Conservation (phyloP, 805 yeast genomes). For the Schwanniomyces occidentalis region DNA sequence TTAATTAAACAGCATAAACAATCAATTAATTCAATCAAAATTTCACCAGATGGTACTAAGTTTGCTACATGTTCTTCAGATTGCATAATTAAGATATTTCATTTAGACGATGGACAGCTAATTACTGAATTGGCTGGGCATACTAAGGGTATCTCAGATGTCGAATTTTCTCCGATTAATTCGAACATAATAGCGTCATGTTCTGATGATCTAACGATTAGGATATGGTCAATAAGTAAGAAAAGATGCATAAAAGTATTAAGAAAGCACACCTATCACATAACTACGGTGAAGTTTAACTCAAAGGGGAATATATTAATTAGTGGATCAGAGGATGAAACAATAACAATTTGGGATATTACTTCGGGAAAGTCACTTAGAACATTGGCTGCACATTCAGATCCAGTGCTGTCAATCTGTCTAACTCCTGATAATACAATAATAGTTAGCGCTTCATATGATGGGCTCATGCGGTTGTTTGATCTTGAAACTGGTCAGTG, state of each 20-base stretch:
- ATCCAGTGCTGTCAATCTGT: constrained; percentile 78
- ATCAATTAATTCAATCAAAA: constrained; percentile 46
- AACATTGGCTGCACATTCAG: constrained; percentile 89
- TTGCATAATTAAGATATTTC: constrained; percentile 27
- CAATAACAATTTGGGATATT: constrained; percentile 88
- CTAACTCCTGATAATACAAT: constrained; percentile 78
- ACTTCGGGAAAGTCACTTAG: constrained; percentile 66
- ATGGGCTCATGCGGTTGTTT: constrained; percentile 87
- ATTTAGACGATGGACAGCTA: constrained; percentile 25
- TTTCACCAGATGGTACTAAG: constrained; percentile 59
- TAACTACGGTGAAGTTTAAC: constrained; percentile 69
- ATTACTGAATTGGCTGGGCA: constrained; percentile 54
- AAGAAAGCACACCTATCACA: constrained; percentile 83
- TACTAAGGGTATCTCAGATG: constrained; percentile 66
- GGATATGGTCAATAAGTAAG: constrained; percentile 64
- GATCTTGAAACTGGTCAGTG: constrained; percentile 91
- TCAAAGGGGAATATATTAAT: constrained; percentile 75
- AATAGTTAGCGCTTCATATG: constrained; percentile 83
- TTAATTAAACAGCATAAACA: constrained; percentile 2
- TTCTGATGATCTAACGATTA: constrained; percentile 79
- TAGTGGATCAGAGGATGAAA: constrained; percentile 88
- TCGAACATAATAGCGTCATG: constrained; percentile 74
- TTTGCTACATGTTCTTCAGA: constrained; percentile 53
- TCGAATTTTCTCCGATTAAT: constrained; percentile 74
- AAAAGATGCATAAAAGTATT: constrained; percentile 54